Evolutionary conservation across 2,329 filamentous ascomycete genomes (phyloP).

Genomic region (Hypoxylon sp.): DNA sequence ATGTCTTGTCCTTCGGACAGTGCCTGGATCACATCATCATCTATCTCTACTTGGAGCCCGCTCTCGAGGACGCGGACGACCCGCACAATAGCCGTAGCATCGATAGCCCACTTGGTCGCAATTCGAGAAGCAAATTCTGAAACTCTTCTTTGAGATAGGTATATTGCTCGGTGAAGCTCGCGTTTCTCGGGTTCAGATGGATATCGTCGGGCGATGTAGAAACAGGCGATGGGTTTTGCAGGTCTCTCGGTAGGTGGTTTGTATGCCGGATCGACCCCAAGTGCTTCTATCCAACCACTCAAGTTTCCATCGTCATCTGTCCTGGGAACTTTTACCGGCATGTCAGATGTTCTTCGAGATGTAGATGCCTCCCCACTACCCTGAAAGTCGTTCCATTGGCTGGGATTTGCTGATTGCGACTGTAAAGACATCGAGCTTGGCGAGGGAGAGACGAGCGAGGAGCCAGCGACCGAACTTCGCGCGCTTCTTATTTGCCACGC

Average conservation of each 20-base stretch:
- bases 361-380: slow-evolving; percentile 64
- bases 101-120: slow-evolving; percentile 84
- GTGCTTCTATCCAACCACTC: slow-evolving; percentile 88
- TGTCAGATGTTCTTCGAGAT: slow-evolving; percentile 64
- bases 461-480: slow-evolving; percentile 71
- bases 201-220: slow-evolving; percentile 79
- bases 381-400: slow-evolving; percentile 72
- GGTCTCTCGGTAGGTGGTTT: slow-evolving; percentile 80
- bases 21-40: slow-evolving; percentile 89
- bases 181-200: slow-evolving; percentile 66
- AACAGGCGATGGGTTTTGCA: slow-evolving; percentile 85
- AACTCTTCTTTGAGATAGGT: slow-evolving; percentile 82
- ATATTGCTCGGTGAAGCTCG: slow-evolving; percentile 86
- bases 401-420: slow-evolving; percentile 67
- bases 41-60: slow-evolving; percentile 86
- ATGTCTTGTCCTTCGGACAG: slow-evolving; percentile 94
- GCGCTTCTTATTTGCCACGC: slow-evolving; percentile 69
- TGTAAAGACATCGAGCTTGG: slow-evolving; percentile 75
- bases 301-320: slow-evolving; percentile 75
- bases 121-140: slow-evolving; percentile 81
- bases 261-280: slow-evolving; percentile 91
- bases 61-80: slow-evolving; percentile 80
- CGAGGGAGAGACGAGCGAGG: slow-evolving; percentile 75
- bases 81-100: slow-evolving; percentile 78
- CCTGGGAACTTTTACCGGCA: slow-evolving; percentile 68